A percentile compares a stretch with the other conserved stretches of the same genome.
Conservation (phyloP, 805 yeast species). For the Metschnikowia shivogae region DNA sequence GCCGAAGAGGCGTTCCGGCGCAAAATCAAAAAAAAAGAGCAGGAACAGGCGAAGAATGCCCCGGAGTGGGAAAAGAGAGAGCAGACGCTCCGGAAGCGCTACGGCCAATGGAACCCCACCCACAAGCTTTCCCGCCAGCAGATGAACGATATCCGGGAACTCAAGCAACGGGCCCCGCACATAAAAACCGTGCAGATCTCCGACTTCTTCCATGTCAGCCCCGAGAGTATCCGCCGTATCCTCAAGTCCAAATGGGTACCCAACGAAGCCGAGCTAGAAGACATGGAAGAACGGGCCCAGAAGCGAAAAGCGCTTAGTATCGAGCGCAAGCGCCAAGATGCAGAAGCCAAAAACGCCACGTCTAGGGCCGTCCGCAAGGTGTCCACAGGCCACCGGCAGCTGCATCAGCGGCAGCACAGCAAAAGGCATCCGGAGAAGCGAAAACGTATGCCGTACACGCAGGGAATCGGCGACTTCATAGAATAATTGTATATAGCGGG, state of each 20-base stretch:
- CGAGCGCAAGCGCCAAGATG: constrained; percentile 11
- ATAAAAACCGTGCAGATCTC: constrained; percentile 58
- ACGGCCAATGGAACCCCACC: constrained; percentile 65
- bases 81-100: constrained; percentile 57
- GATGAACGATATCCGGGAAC: constrained; percentile 57
- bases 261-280: constrained; percentile 45
- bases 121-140: constrained; percentile 64
- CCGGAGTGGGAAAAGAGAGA: constrained; percentile 68
- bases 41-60: constrained; percentile 40
- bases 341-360: background rate
- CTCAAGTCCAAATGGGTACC: constrained; percentile 77
- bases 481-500: constrained; percentile 16
- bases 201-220: constrained; percentile 62
- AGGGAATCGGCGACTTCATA: constrained; percentile 25
- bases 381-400: constrained; percentile 7
- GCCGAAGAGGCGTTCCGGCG: constrained; percentile 15
- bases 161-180: constrained; percentile 59
- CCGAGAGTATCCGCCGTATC: constrained; percentile 79
- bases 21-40: constrained; percentile 16
- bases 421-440: constrained; percentile 1
- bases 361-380: background rate
- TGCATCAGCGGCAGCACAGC: background rate
- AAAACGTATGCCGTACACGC: constrained; percentile 18
- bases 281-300: constrained; percentile 49
- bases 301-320: constrained; percentile 16